phyloP scores from a whole-genome alignment of 2,329 filamentous ascomycete species.

The Aspergillus japonicus region DNA sequence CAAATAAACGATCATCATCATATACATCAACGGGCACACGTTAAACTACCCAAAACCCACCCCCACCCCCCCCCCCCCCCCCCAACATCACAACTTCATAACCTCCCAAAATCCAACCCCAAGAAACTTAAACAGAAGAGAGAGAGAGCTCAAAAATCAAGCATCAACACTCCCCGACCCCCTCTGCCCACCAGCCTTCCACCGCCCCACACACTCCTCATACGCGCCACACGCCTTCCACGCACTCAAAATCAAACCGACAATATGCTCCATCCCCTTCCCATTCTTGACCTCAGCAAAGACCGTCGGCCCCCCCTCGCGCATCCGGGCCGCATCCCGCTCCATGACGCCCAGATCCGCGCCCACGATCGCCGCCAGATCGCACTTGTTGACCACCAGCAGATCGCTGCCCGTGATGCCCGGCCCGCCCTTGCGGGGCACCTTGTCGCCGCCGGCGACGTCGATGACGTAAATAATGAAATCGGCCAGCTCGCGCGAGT shows the following conservation, averaged over 20 bases:
- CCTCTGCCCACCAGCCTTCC: conserved; percentile 42
- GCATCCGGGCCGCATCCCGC: conserved; percentile 87
- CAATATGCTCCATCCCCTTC: conserved; percentile 79
- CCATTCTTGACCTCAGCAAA: conserved; percentile 97
- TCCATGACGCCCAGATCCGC: conserved; percentile 94
- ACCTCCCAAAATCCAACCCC: background rate
- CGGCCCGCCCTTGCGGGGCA: conserved; percentile 91
- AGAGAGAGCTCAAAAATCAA: background rate
- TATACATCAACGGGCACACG: background rate
- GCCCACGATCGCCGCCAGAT: conserved; percentile 84
- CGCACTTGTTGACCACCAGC: conserved; percentile 95
- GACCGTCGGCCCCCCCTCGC: conserved; percentile 90
- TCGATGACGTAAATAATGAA: conserved; percentile 99
- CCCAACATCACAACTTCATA: background rate
- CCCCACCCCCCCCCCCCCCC: too few species aligned
- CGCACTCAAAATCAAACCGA: conserved; percentile 82
- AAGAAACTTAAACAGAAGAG: background rate
- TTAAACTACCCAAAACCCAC: too few species aligned
- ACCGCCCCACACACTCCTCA: conserved; percentile 43
- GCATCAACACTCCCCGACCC: conserved; percentile 33
- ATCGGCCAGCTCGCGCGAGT: conserved; percentile 89
- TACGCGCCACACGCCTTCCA: conserved; percentile 87
- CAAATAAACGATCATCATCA: background rate
- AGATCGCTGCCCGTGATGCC: conserved; percentile 96
- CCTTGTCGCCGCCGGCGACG: conserved; percentile 93